phyloP scores from a whole-genome alignment of 495 filamentous ascomycete genomes.

The Neurospora sp. region DNA sequence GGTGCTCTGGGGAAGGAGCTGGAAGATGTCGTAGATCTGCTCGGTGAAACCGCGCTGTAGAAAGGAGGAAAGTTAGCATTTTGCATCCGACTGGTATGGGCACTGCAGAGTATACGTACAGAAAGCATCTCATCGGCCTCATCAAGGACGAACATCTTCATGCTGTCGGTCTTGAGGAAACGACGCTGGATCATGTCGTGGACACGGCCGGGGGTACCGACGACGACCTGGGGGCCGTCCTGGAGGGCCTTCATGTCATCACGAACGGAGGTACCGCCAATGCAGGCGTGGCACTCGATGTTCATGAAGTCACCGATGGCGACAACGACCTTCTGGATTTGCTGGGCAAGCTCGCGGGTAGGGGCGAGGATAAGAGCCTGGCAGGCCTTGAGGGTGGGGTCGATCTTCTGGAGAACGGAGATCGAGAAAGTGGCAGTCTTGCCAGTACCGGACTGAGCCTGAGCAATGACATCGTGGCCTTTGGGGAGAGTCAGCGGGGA shows the following conservation, averaged over 20 bases:
- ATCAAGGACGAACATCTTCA: constrained; percentile 97
- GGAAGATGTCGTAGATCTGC: constrained; percentile 99
- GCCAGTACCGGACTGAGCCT: constrained; percentile 97
- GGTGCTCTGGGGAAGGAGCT: constrained; percentile 87
- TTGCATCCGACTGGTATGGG: background rate
- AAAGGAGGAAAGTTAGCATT: constrained; percentile 6
- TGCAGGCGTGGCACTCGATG: constrained; percentile 96
- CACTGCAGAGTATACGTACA: constrained; percentile 39
- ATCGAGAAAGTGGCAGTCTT: constrained; percentile 99
- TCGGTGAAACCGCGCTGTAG: constrained; percentile 87
- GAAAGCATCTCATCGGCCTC: constrained; percentile 91
- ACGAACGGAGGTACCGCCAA: constrained; percentile 93
- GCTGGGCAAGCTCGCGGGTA: constrained; percentile 92
- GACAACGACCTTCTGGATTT: constrained; percentile 97
- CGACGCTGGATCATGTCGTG: constrained; percentile 98
- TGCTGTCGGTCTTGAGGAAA: constrained; percentile 81
- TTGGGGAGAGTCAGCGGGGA: constrained; percentile 16
- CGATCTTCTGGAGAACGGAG: constrained; percentile 90
- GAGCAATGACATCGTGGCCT: constrained; percentile 98
- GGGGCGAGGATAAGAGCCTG: constrained; percentile 96
- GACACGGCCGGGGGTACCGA: constrained; percentile 89
- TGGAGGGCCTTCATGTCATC: constrained; percentile 96
- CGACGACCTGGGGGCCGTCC: constrained; percentile 94
- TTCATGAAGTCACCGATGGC: constrained; percentile 99
- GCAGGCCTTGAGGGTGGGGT: constrained; percentile 71